These are phyloP conservation scores for Cytospora chrysosperma DNA, from an alignment of 2,329 filamentous ascomycete species.

Conservation along the genomic window DNA sequence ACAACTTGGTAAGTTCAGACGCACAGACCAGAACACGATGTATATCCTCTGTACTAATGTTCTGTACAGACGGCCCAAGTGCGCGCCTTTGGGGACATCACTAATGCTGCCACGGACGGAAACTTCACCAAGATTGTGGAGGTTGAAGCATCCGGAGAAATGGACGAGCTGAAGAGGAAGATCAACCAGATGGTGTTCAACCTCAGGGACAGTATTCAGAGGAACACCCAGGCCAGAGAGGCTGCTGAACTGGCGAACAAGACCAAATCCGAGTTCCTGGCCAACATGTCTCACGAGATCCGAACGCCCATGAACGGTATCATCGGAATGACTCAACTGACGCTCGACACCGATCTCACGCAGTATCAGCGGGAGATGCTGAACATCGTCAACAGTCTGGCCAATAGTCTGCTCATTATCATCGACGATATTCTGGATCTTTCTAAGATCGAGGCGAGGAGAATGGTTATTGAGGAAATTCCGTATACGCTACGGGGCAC, in stretches of 20 bases:
- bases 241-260: conserved; percentile 96
- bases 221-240: conserved; percentile 93
- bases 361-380: conserved; percentile 97
- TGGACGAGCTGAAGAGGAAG: conserved; percentile 98
- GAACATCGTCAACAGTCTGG: conserved; percentile 95
- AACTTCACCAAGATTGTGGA: conserved; percentile 97
- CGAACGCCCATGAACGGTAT: conserved; percentile 97
- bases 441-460: conserved; percentile 86
- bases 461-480: conserved; percentile 98
- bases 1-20: conserved; percentile 54
- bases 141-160: conserved; percentile 95
- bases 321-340: conserved; percentile 96
- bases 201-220: conserved; percentile 90
- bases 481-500: conserved; percentile 92
- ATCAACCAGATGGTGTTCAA: conserved; percentile 99
- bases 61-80: conserved; percentile 83
- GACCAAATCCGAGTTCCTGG: conserved; percentile 96
- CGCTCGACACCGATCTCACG: conserved; percentile 89
- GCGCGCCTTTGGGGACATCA: conserved; percentile 95
- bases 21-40: not conserved
- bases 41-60: conserved; percentile 32
- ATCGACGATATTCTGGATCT: conserved; percentile 82
- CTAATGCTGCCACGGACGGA: conserved; percentile 93
- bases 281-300: conserved; percentile 99
- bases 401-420: conserved; percentile 93